A percentile compares a stretch with the other conserved stretches of the same genome.
Evolutionary conservation across 345 rosid species (phyloP).

Genomic region (Eucalyptus erythrocorys): DNA sequence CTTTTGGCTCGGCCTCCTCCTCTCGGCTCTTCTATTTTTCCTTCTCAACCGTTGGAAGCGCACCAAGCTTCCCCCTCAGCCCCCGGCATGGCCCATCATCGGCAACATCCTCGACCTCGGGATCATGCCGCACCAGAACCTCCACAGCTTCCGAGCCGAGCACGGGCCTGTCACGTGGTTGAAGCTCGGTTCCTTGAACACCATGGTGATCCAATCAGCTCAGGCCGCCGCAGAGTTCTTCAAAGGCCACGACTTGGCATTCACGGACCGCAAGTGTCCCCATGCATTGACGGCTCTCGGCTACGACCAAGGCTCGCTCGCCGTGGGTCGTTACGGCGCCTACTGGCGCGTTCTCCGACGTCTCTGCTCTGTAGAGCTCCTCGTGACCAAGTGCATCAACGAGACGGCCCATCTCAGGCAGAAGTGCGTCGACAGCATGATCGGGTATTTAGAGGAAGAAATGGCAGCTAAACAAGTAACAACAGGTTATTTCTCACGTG

Average conservation of each 20-base stretch:
- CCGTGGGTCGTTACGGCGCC: neutral
- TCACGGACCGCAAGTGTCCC: neutral
- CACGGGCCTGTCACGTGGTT: conserved; percentile 2
- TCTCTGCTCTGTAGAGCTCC: neutral
- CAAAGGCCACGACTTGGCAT: neutral
- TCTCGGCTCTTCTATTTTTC: neutral
- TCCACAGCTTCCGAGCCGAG: neutral
- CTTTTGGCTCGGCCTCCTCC: neutral
- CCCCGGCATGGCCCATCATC: neutral
- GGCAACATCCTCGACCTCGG: neutral
- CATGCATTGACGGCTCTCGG: neutral
- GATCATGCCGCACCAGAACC: neutral
- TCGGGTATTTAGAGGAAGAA: no score
- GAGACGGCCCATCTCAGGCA: neutral
- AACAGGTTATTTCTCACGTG: neutral
- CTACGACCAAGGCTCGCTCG: neutral
- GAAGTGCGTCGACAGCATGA: neutral
- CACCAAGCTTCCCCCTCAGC: neutral
- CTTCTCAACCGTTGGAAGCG: neutral
- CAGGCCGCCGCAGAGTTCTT: conserved; percentile 3
- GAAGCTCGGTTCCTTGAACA: neutral
- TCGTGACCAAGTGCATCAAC: neutral
- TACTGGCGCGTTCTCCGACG: neutral
- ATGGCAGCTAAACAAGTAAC: neutral
- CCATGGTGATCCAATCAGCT: conserved; percentile 11